These are phyloP conservation scores for Pleurotus pulmonarius DNA, from an alignment of 768 basidiomycete genomes.

Conservation along the genomic window DNA sequence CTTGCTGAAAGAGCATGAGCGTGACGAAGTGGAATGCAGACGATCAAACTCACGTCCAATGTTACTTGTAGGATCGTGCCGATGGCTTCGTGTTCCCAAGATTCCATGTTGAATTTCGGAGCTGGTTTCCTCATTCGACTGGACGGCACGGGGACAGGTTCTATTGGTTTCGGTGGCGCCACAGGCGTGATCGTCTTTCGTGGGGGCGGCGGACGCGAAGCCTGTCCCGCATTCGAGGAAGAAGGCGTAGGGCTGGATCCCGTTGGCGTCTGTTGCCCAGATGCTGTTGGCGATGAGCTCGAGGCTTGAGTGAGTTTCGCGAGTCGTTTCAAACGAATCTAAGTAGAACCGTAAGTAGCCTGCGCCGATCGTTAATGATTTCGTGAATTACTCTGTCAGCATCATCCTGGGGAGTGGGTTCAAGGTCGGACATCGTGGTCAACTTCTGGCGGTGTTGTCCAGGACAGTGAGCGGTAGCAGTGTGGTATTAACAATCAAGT, in stretches of 20 bases:
- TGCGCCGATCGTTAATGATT: neutral
- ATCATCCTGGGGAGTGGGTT: conserved; percentile 61
- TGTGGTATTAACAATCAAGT: too few relatives aligned
- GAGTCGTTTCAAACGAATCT: conserved; percentile 92
- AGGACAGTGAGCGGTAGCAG: too few relatives aligned
- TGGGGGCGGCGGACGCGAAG: conserved; percentile 18
- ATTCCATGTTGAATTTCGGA: conserved; percentile 46
- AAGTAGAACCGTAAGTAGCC: conserved; percentile 10
- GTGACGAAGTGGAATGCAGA: conserved; percentile 9
- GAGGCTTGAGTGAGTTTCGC: conserved; percentile 66
- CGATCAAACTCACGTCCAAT: conserved; percentile 54
- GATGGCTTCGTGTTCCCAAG: conserved; percentile 77
- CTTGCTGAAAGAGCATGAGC: conserved; percentile 38
- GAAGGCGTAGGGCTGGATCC: conserved; percentile 17
- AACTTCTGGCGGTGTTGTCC: neutral
- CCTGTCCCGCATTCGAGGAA: conserved; percentile 8
- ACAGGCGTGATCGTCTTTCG: conserved; percentile 35
- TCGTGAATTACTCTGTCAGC: conserved; percentile 65
- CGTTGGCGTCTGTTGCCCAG: conserved; percentile 24
- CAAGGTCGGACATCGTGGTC: conserved; percentile 34
- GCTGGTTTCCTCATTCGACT: conserved; percentile 40
- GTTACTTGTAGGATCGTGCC: conserved; percentile 73
- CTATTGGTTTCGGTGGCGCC: conserved; percentile 25
- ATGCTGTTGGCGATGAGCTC: conserved; percentile 31
- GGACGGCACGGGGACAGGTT: conserved; percentile 30